Percentiles rank a stretch among this genome's conserved stretches.
These are phyloP conservation scores for Coemansia sp. DNA, from an alignment of 192 early-diverging fungal species.

Conservation along the genomic window DNA sequence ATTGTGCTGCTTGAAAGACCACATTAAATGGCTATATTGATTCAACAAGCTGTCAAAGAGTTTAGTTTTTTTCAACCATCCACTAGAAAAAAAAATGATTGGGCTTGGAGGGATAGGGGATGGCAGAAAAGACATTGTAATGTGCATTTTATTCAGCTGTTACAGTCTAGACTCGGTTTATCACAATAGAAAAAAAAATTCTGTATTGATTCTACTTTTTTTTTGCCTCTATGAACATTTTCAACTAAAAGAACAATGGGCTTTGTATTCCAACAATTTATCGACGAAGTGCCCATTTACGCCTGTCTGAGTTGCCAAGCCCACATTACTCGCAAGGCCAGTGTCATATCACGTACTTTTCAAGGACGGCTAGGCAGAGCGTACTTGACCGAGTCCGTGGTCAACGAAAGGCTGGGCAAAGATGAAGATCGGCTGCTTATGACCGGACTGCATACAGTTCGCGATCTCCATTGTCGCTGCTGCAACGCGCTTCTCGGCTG, in stretches of 20 bases:
- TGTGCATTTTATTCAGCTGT: too few species aligned
- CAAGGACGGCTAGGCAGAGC: conserved; percentile 44
- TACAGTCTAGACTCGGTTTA: too few species aligned
- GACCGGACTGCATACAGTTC: conserved; percentile 50
- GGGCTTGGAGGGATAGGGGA: too few species aligned
- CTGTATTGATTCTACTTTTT: too few species aligned
- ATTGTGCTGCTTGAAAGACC: too few species aligned
- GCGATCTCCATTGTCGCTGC: conserved; percentile 35
- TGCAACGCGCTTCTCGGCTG: conserved; percentile 39
- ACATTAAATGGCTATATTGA: too few species aligned
- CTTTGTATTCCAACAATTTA: conserved; percentile 37
- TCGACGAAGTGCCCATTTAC: conserved; percentile 36
- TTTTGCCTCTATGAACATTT: too few species aligned
- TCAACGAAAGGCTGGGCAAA: conserved; percentile 36
- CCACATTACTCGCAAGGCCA: conserved; percentile 34
- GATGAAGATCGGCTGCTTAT: conserved; percentile 46
- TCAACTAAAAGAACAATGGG: conserved; percentile 23
- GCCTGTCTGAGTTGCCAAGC: conserved; percentile 27
- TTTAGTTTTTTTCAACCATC: too few species aligned
- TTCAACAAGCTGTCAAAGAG: too few species aligned
- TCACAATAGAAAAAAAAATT: too few species aligned
- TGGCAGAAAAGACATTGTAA: too few species aligned
- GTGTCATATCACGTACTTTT: conserved; percentile 42
- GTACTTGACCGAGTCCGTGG: conserved; percentile 38
- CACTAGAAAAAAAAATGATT: too few species aligned